A percentile compares a stretch with the other conserved stretches of the same genome.
phyloP scores from a whole-genome alignment of 2,329 filamentous ascomycete species.

The Botryotinia calthae region DNA sequence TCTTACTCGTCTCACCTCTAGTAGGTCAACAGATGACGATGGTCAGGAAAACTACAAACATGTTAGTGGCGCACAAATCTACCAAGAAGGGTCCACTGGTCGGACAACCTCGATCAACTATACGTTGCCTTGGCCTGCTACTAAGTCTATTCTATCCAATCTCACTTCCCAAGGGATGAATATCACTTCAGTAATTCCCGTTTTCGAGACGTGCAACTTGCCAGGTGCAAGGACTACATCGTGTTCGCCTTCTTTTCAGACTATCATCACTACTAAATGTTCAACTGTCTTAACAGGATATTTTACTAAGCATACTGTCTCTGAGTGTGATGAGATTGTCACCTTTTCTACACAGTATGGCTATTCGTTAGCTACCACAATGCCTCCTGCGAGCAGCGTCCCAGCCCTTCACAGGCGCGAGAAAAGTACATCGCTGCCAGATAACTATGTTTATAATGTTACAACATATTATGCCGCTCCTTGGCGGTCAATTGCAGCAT shows the following conservation, averaged over 20 bases:
- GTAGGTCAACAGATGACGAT: not conserved
- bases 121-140: constrained; percentile 22
- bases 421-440: not conserved
- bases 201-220: constrained; percentile 30
- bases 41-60: not conserved
- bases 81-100: not conserved
- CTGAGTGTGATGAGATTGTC: constrained; percentile 31
- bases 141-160: constrained; percentile 18
- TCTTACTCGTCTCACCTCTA: not conserved
- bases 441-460: constrained; percentile 30
- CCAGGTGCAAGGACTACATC: constrained; percentile 24
- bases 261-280: constrained; percentile 26
- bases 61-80: not conserved
- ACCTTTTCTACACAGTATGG: constrained; percentile 33
- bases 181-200: constrained; percentile 27
- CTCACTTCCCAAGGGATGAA: constrained; percentile 26
- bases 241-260: constrained; percentile 28
- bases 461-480: constrained; percentile 32
- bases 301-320: constrained; percentile 27
- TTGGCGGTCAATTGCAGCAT: constrained; percentile 32
- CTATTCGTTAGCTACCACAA: constrained; percentile 28
- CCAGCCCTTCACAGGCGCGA: constrained; percentile 3
- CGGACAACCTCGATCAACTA: constrained; percentile 16
- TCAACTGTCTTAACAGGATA: constrained; percentile 32
- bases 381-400: not conserved